Evolutionary conservation across 2,329 filamentous ascomycete species (phyloP), one percentile per base, ranked within the genome.

Genomic region (Dendrostoma leiphaemia): DNA sequence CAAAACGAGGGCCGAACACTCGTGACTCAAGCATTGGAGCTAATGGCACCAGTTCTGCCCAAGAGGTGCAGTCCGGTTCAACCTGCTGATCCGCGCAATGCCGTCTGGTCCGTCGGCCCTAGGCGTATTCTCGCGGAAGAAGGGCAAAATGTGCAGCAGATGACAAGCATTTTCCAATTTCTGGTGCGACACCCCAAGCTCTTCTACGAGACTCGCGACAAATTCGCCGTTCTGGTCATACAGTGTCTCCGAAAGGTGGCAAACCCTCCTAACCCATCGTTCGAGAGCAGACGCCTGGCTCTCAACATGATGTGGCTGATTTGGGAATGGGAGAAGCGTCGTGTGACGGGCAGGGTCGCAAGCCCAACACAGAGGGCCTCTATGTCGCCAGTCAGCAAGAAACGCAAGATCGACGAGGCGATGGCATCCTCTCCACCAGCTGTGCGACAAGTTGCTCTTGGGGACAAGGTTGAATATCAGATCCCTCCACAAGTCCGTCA

Each of bases 121-220:
- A 85, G 93, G 38, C 90, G 92, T 51, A 96, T 99, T 26, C 74
- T 99, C 21, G 87, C 91, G 3, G 95, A 99, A 67, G 94, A 99
- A 70, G 92, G 90, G 24, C 90, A 94, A 59, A 99, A 99, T 63
- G 81, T 93, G 44, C 92, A 96, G 70, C 94, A 97, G 72, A 88
- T 97, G 74, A 96, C 91, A 50, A 94, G 89, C 74, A 97, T 99
- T 63, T 97, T 97, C 76, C 89, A 97, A 65, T 99, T 99, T 72
- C 78, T 99, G 31, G 93, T 97, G 32, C 85, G 90, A 53, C 93
- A 99, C 67, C 89, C 92, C 0, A 88, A 94, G 64, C 76, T 99
- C 4, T 99, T 99, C 74, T 99, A 95, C 63, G 93, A 97, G 60
- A 91, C 91, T 1, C 82, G 94, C 51, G 94, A 99, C 61, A 92